These are phyloP conservation scores for Candida silvatica DNA, from an alignment of 805 yeast species.

Conservation along the genomic window DNA sequence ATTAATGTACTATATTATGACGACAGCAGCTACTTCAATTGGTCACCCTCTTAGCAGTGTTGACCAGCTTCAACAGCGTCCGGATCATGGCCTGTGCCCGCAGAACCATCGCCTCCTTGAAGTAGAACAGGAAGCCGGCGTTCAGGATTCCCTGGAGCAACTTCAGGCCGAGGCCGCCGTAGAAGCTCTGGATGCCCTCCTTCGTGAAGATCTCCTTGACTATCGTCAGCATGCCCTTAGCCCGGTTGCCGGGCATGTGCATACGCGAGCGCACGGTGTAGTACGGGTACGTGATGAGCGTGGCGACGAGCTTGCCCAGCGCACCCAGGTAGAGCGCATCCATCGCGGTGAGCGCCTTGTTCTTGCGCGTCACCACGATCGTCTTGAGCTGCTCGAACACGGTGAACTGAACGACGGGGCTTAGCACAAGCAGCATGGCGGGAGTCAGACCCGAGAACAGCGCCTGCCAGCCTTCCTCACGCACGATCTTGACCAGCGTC, in stretches of 20 bases:
- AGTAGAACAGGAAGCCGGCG: conserved; percentile 83
- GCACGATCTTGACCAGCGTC: conserved; percentile 53
- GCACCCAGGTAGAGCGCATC: conserved; percentile 89
- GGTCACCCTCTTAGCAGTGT: neutral
- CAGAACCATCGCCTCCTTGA: conserved; percentile 75
- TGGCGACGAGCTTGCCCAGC: conserved; percentile 82
- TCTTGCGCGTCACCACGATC: conserved; percentile 40
- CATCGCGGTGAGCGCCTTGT: conserved; percentile 52
- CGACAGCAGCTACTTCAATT: neutral
- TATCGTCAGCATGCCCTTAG: conserved; percentile 36
- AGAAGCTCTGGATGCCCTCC: conserved; percentile 73
- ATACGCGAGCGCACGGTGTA: conserved; percentile 83
- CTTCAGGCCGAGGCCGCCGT: conserved; percentile 75
- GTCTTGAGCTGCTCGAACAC: conserved; percentile 82
- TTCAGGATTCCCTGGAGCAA: conserved; percentile 77
- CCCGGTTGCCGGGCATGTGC: conserved; percentile 45
- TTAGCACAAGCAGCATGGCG: conserved; percentile 75
- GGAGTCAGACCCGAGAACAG: conserved; percentile 84
- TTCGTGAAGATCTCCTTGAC: conserved; percentile 49
- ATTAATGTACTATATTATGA: neutral
- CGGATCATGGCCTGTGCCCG: conserved; percentile 48
- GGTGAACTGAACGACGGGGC: conserved; percentile 90
- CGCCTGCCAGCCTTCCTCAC: conserved; percentile 62
- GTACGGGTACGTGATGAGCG: conserved; percentile 83
- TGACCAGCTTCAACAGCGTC: conserved; percentile 4